A percentile compares a stretch with the other conserved stretches of the same genome.
Evolutionary conservation across 2,329 filamentous ascomycete species (phyloP).

Genomic region (Dothideomycetidae sp.): DNA sequence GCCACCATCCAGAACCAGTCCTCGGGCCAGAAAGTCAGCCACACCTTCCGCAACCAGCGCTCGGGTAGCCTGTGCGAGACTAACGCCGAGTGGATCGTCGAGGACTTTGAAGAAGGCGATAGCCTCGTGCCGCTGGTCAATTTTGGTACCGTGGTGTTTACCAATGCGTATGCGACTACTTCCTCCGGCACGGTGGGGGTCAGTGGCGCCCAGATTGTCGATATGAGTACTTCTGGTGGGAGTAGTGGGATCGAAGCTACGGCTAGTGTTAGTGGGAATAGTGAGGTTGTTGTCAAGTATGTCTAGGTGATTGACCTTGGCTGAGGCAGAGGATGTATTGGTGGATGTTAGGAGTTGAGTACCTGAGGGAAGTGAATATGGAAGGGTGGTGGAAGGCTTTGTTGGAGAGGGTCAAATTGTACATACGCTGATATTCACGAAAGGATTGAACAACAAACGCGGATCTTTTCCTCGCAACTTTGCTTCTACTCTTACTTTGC

Average conservation of each 20-base stretch:
- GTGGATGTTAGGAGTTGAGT: too few relatives aligned
- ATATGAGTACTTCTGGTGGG: background rate
- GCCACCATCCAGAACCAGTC: constrained; percentile 38
- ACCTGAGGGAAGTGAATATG: too few relatives aligned
- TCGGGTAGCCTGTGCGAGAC: constrained; percentile 34
- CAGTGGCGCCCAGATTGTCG: background rate
- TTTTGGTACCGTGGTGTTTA: constrained; percentile 36
- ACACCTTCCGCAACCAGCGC: constrained; percentile 35
- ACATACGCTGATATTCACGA: too few relatives aligned
- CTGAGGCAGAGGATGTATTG: too few relatives aligned
- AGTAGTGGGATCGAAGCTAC: background rate
- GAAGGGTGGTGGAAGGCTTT: too few relatives aligned
- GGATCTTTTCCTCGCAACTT: too few relatives aligned
- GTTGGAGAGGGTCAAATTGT: too few relatives aligned
- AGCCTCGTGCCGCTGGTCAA: constrained; percentile 32
- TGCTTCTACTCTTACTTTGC: too few relatives aligned
- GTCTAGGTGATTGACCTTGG: too few relatives aligned
- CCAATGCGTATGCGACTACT: constrained; percentile 17
- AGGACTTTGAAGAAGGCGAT: constrained; percentile 12
- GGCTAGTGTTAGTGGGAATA: background rate
- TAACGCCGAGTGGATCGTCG: constrained; percentile 46
- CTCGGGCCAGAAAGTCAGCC: constrained; percentile 37
- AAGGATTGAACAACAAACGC: too few relatives aligned
- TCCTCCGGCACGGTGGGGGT: constrained; percentile 19
- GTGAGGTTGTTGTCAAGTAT: background rate